Base-by-base conservation (phyloP, 768 basidiomycete genomes). In the Termitomyces sp. region DNA sequence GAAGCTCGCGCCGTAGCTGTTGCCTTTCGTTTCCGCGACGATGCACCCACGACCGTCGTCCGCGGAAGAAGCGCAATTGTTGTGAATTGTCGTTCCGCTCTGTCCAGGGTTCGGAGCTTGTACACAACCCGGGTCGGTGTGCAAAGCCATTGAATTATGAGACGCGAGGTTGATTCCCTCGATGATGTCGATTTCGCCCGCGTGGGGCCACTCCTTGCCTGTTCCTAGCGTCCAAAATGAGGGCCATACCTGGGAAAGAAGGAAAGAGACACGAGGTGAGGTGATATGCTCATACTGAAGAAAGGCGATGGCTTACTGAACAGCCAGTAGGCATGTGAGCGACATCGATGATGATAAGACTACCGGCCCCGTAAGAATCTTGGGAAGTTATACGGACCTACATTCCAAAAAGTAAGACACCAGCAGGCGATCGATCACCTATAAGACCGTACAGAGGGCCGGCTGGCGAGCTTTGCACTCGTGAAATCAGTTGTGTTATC, bases 401-500 rank as follows among this genome's bases (percentile, higher is more conserved):
- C 0, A 18, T 24, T 12, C 44, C 26, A 37, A 53, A 7, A 49
- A 20, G 41, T 46, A 26, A 39, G 54, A 46, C 13, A 29, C 24
- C n/a, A 32, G 18, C 12, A 14, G 22, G 9, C 0, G 43, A 47
- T 29, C 22, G 47, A 20, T 37, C 26, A 34, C 41, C 3, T 46
- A 29, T 13, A 36, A 20, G 16, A 18, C 65, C 74, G 44, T 37
- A 90, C 88, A 16, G 88, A 75, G 62, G 85, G 81, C 42, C 90
- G 74, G 59, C 82, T 78, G 20, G 73, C 65, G 16, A 70, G 55
- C n/a, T 62, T 59, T 10, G 78, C 77, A 26, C 65, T 61, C 2
- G 76, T 63, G 2, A 88, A 79, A 55, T 76, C 73, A 7, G 81
- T 82, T 1, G 73, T 74, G 61, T 90, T 87, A 72, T 91, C 90